Conservation (phyloP, 768 basidiomycete genomes). For the Termitomyces sp. region DNA sequence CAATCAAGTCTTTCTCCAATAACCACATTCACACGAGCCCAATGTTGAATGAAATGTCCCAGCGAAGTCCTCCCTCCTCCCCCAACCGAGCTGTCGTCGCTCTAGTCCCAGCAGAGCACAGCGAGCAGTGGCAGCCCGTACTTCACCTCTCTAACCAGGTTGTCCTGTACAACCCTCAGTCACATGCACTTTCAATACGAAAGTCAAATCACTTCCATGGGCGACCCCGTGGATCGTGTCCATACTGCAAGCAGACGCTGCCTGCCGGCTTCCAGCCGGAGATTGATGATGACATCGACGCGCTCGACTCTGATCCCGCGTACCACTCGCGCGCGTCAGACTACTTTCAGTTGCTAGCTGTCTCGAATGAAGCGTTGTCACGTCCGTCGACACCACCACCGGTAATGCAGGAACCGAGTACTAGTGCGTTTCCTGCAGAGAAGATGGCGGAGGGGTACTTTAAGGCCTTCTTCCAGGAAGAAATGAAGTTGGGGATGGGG, state of each 20-base stretch:
- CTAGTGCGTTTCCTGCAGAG: constrained; percentile 55
- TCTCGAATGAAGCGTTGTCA: constrained; percentile 63
- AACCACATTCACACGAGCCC: background rate
- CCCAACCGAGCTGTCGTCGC: constrained; percentile 15
- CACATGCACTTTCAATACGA: constrained; percentile 74
- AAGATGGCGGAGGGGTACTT: constrained; percentile 92
- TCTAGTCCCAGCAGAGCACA: constrained; percentile 17
- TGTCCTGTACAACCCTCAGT: constrained; percentile 83
- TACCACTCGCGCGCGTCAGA: constrained; percentile 60
- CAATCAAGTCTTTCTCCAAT: background rate
- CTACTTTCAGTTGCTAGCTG: constrained; percentile 76
- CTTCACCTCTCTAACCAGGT: constrained; percentile 83
- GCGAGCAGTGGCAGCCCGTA: constrained; percentile 70
- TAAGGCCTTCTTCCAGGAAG: constrained; percentile 88
- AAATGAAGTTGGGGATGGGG: constrained; percentile 88
- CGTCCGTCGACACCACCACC: constrained; percentile 50
- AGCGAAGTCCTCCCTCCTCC: constrained; percentile 13
- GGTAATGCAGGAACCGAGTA: constrained; percentile 13
- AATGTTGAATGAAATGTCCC: constrained; percentile 3
- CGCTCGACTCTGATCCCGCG: constrained; percentile 35
- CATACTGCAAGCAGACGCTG: constrained; percentile 69
- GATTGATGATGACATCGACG: constrained; percentile 23
- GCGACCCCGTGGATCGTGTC: constrained; percentile 43
- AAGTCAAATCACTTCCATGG: constrained; percentile 23
- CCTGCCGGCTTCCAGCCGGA: constrained; percentile 38